Conservation (phyloP, 73 alveolate genomes). For the Uronychia binucleata region DNA sequence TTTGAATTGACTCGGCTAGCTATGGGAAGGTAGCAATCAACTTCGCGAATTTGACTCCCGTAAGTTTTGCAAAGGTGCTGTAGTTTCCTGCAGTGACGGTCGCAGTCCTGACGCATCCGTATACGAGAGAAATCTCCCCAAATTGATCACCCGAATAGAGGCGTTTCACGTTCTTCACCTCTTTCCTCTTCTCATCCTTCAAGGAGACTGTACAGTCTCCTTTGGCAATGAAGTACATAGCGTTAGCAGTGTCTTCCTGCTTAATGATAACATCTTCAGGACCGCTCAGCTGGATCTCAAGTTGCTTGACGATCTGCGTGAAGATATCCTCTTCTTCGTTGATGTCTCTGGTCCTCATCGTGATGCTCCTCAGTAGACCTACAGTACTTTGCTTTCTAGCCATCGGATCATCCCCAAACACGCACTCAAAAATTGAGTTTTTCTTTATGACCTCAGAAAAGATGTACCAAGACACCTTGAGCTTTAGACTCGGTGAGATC, state of each 20-base stretch:
- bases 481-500: slow-evolving; percentile 51
- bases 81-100: slow-evolving; percentile 45
- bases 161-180: slow-evolving; percentile 4
- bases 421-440: slow-evolving; percentile 2
- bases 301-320: slow-evolving; percentile 1
- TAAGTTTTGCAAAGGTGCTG: slow-evolving; percentile 45
- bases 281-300: slow-evolving; percentile 18
- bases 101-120: slow-evolving; percentile 65
- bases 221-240: slow-evolving; percentile 54
- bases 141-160: slow-evolving; percentile 45
- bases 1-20: slow-evolving; percentile 23
- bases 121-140: slow-evolving; percentile 57
- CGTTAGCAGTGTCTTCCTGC: not conserved
- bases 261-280: slow-evolving; percentile 46
- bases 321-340: not conserved
- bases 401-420: slow-evolving; percentile 6
- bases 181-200: slow-evolving; percentile 13
- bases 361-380: slow-evolving; percentile 3
- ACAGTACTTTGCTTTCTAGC: not conserved
- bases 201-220: slow-evolving; percentile 48
- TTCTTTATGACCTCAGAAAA: slow-evolving; percentile 24
- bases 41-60: slow-evolving; percentile 17
- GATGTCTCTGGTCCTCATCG: not conserved
- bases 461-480: slow-evolving; percentile 37
- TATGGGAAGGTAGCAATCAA: slow-evolving; percentile 19